A percentile compares a stretch with the other conserved stretches of the same genome.
Conservation (phyloP, 306 rosid genomes). For the Cicer pinnatifidum region DNA sequence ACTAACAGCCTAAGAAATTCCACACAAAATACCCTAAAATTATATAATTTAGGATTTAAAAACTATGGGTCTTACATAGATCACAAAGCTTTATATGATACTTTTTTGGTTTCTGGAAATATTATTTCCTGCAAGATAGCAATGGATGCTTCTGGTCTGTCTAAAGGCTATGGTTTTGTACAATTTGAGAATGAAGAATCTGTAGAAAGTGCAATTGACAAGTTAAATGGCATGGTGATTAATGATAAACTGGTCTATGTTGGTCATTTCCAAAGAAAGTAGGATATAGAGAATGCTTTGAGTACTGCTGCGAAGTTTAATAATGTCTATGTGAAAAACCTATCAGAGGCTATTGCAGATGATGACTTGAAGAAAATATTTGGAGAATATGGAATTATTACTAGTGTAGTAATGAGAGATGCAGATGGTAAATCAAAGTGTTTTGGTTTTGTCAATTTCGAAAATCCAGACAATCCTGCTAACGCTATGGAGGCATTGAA, state of each 20-base stretch:
- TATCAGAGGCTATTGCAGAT: conserved; percentile 59
- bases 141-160: conserved; percentile 56
- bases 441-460: conserved; percentile 82
- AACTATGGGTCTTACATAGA: too few species aligned
- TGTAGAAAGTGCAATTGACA: conserved; percentile 72
- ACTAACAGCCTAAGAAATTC: too few species aligned
- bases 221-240: conserved; percentile 72
- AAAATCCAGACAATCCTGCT: conserved; percentile 68
- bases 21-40: too few species aligned
- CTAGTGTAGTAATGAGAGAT: conserved; percentile 69
- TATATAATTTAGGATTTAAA: too few species aligned
- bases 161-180: conserved; percentile 75
- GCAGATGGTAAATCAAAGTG: conserved; percentile 71
- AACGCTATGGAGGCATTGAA: conserved; percentile 69
- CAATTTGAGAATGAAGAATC: conserved; percentile 69
- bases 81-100: conserved; percentile 70
- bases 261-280: conserved; percentile 66
- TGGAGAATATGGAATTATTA: conserved; percentile 56
- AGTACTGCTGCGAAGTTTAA: conserved; percentile 57
- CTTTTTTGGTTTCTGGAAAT: conserved; percentile 68
- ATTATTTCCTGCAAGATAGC: conserved; percentile 71
- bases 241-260: conserved; percentile 72
- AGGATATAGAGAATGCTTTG: conserved; percentile 61
- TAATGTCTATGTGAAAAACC: conserved; percentile 68
- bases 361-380: conserved; percentile 56